Conservation (phyloP, 306 rosid genomes). For the Quillaja saponaria region DNA sequence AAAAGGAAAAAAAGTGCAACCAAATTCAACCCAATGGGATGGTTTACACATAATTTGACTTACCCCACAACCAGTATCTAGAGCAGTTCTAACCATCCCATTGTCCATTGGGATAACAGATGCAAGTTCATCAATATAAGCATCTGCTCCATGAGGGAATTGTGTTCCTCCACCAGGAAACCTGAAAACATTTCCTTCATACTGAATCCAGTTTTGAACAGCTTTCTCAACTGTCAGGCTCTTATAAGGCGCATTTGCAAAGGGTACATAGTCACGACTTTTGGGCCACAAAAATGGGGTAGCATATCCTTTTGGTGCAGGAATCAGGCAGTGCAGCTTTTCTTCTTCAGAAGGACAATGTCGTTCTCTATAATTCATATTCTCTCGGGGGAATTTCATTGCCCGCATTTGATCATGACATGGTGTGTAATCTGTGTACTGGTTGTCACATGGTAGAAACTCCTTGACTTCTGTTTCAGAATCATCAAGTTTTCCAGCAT, state of each 20-base stretch:
- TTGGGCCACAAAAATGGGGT: conserved; percentile 81
- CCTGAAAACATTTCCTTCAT: conserved; percentile 79
- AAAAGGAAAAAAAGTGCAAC: conserved; percentile 2
- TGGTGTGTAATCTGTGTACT: conserved; percentile 67
- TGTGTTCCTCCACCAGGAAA: conserved; percentile 91
- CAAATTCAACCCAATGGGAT: conserved; percentile 16
- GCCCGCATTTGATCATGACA: conserved; percentile 77
- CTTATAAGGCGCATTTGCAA: conserved; percentile 75
- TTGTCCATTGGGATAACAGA: conserved; percentile 65
- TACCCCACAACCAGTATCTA: conserved; percentile 93
- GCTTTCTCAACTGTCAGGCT: conserved; percentile 87
- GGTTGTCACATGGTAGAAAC: conserved; percentile 53
- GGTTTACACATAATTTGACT: conserved; percentile 24
- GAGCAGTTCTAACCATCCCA: conserved; percentile 72
- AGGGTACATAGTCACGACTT: conserved; percentile 82
- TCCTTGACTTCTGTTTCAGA: conserved; percentile 38
- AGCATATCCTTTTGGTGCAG: conserved; percentile 75
- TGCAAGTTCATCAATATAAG: conserved; percentile 73
- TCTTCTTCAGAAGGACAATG: conserved; percentile 74
- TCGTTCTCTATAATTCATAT: conserved; percentile 75
- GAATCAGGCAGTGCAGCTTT: conserved; percentile 71
- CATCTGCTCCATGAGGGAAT: conserved; percentile 85
- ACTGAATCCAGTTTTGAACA: conserved; percentile 85
- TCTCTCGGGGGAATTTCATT: conserved; percentile 69
- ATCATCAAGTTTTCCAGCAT: conserved; percentile 38